Base-by-base conservation (phyloP, 2,329 filamentous ascomycete genomes). In the Ceratocystis ficicola region DNA sequence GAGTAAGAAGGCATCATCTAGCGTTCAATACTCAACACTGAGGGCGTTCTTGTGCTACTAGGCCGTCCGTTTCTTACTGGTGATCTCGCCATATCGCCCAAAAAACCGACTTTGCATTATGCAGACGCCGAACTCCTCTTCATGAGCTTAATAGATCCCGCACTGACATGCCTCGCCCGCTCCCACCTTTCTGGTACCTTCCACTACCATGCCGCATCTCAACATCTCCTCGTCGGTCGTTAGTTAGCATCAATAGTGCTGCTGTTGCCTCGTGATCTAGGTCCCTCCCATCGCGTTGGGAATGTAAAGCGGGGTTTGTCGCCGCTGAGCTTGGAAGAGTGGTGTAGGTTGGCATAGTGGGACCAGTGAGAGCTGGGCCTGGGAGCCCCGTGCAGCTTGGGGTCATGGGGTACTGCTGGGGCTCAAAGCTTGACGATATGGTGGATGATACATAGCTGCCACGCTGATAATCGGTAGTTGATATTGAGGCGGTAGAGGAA, bases 161-260 rank as follows among this genome's bases (percentile, higher is more conserved):
- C 15, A 84, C 81, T 52, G 81, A 83, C 73, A 84, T 76, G 0
- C 80, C 80, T 63, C 81, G 74, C 8, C 75, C 77, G 30, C 73
- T 72, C 10, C 60, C 44, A 32, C 62, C 65, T 20, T 48, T 46
- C 57, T 48, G 71, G 74, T 83, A 81, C 64, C 76, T 77, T 4
- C 83, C 81, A 72, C 80, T 83, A 77, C 82, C 81, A 2, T 10
- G n/a, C 28, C 48, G 55, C 7, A 20, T 62, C 50, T 65, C 65
- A 0, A 17, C 36, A 62, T 77, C 46, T 17, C 79, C 80, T 44
- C 89, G 80, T 50, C 89, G 83, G 73, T 94, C 90, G 65, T 81
- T 85, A 70, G 92, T 95, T 67, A 96, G 78, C 91, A 96, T 95
- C 73, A 96, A 75, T 70, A 96, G 74, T 2, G 91, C 92, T 12